These are phyloP conservation scores for Tardiomyces blankii DNA, from an alignment of 1,139 yeast genomes.

Conservation along the genomic window DNA sequence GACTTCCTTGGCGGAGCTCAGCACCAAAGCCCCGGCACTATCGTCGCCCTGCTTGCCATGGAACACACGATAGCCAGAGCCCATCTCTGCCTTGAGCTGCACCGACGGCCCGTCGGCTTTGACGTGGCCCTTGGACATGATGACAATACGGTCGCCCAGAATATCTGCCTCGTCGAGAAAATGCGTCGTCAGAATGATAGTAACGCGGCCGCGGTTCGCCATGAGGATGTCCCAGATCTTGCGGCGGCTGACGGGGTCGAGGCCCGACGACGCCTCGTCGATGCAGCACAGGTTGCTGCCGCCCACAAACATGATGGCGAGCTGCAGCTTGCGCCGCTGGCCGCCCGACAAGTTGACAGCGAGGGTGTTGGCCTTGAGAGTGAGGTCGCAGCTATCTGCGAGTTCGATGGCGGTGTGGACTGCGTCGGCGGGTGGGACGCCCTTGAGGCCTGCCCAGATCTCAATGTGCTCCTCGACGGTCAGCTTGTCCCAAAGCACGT, in stretches of 20 bases:
- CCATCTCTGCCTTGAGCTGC: constrained; percentile 22
- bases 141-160: constrained; percentile 25
- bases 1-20: constrained; percentile 14
- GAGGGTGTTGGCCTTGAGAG: constrained; percentile 13
- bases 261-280: constrained; percentile 30
- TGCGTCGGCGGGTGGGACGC: constrained; percentile 10
- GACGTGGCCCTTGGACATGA: constrained; percentile 23
- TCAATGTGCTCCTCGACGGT: constrained; percentile 25
- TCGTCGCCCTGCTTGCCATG: constrained; percentile 17
- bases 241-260: constrained; percentile 28
- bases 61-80: constrained; percentile 24
- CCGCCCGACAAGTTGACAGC: constrained; percentile 61
- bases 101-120: constrained; percentile 25
- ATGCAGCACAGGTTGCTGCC: constrained; percentile 27
- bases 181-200: constrained; percentile 27
- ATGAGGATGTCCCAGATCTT: constrained; percentile 28
- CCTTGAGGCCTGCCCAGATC: constrained; percentile 25
- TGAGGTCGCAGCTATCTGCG: constrained; percentile 23
- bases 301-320: constrained; percentile 41
- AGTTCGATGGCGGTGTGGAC: constrained; percentile 10
- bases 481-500: constrained; percentile 27
- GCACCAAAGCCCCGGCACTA: constrained; percentile 14
- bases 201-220: constrained; percentile 19
- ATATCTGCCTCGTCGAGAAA: constrained; percentile 29
- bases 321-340: constrained; percentile 80